Percentiles rank a stretch among this genome's conserved stretches.
Evolutionary conservation across 352 stramenopile species (phyloP).

Genomic region (Paralagenidium karlingii): DNA sequence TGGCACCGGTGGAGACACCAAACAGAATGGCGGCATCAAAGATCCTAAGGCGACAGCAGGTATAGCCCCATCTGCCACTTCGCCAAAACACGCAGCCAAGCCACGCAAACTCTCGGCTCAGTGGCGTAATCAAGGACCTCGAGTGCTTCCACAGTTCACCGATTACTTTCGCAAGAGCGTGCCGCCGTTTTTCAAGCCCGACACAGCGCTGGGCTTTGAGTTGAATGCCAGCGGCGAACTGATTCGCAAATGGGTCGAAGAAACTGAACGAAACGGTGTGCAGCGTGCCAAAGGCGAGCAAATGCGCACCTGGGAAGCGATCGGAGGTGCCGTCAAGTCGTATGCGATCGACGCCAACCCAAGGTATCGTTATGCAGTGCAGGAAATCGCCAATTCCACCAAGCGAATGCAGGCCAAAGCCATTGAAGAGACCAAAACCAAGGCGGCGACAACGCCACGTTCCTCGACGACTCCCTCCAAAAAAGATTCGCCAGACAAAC

Average conservation of each 20-base stretch:
- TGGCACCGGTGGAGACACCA: too few species aligned
- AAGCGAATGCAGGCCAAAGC: too few species aligned
- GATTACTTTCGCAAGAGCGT: constrained; percentile 56
- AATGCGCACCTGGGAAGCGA: constrained; percentile 64
- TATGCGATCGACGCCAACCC: constrained; percentile 58
- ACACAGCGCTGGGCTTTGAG: constrained; percentile 46
- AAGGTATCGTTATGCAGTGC: constrained; percentile 43
- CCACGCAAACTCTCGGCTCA: too few species aligned
- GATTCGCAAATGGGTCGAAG: constrained; percentile 46
- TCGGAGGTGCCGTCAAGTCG: constrained; percentile 52
- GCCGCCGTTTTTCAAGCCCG: constrained; percentile 17
- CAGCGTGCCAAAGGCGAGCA: constrained; percentile 17
- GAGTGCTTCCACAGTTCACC: constrained; percentile 68
- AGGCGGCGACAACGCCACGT: constrained; percentile 5
- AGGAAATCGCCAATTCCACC: constrained; percentile 29
- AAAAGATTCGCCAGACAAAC: constrained; percentile 37
- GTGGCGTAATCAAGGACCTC: too few species aligned
- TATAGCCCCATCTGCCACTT: too few species aligned
- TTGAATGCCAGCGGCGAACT: constrained; percentile 31
- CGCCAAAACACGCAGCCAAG: too few species aligned
- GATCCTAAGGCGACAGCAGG: too few species aligned
- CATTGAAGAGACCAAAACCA: constrained; percentile 6
- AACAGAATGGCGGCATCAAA: too few species aligned
- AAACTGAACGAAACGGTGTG: constrained; percentile 27
- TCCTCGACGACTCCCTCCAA: constrained; percentile 23